Evolutionary conservation across 2,329 filamentous ascomycete genomes (phyloP).

Genomic region (Nectriaceae sp.): DNA sequence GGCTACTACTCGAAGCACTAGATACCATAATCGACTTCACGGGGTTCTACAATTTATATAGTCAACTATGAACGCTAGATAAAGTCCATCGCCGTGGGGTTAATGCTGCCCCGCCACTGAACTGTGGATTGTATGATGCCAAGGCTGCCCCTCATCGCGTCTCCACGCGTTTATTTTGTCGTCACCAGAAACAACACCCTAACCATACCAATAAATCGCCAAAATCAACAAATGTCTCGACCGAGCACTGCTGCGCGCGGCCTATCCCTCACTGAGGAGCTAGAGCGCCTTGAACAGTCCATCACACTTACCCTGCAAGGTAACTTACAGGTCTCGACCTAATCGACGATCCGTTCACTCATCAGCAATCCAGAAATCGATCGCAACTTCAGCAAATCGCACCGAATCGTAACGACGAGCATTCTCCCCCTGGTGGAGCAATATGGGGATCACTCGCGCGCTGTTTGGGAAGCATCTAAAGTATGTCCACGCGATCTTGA

Average conservation of each 20-base stretch:
- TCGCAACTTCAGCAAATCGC: constrained; percentile 95
- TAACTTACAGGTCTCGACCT: constrained; percentile 32
- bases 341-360: neutral
- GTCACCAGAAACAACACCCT: constrained; percentile 13
- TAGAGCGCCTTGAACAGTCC: constrained; percentile 93
- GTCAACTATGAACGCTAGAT: too few relatives aligned
- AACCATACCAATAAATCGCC: constrained; percentile 3
- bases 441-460: constrained; percentile 89
- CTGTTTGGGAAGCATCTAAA: constrained; percentile 97
- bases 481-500: constrained; percentile 41
- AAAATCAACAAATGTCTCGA: constrained; percentile 46
- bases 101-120: constrained; percentile 23
- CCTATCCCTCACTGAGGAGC: constrained; percentile 87
- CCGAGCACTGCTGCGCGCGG: constrained; percentile 50
- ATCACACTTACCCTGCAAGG: constrained; percentile 96
- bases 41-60: too few relatives aligned
- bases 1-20: constrained; percentile 56
- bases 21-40: neutral
- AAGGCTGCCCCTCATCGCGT: constrained; percentile 39
- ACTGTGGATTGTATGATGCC: too few relatives aligned
- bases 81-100: too few relatives aligned
- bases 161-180: constrained; percentile 25
- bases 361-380: constrained; percentile 74
- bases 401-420: constrained; percentile 91
- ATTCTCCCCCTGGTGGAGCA: constrained; percentile 93